Evolutionary conservation across 306 rosid species (phyloP).

Genomic region (Carpinus viminea): DNA sequence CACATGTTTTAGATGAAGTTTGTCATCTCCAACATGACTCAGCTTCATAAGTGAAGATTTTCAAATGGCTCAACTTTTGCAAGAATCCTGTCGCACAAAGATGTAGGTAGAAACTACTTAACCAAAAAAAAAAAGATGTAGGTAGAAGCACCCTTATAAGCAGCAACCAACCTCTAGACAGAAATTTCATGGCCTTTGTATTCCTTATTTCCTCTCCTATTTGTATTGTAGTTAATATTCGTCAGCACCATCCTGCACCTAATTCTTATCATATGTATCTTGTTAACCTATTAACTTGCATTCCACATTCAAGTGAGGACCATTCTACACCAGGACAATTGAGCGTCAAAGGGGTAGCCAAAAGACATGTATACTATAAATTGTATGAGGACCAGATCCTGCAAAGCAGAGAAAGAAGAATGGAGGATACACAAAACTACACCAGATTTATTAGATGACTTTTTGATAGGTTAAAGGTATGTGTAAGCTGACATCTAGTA

Average conservation of each 20-base stretch:
- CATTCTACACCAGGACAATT: neutral
- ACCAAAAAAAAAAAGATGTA: no score
- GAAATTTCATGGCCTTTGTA: neutral
- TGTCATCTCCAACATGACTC: neutral
- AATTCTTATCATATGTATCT: neutral
- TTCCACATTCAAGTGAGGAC: neutral
- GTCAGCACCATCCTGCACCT: neutral
- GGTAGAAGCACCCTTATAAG: neutral
- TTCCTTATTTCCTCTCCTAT: neutral
- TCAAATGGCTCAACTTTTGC: neutral
- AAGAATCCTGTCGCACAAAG: neutral
- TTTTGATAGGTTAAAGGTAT: neutral
- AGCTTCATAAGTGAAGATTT: neutral
- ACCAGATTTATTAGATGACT: neutral
- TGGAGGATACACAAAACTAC: neutral
- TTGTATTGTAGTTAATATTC: neutral
- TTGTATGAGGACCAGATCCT: neutral
- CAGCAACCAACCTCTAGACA: neutral
- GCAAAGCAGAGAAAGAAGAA: neutral
- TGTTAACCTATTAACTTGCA: neutral
- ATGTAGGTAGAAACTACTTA: no score
- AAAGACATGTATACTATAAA: neutral
- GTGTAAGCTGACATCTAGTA: neutral
- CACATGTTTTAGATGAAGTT: neutral
- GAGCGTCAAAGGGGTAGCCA: neutral